Percentiles rank a stretch among this genome's conserved stretches.
These are phyloP conservation scores for Zasmidium cellare DNA, from an alignment of 2,329 filamentous ascomycete genomes.

Conservation along the genomic window DNA sequence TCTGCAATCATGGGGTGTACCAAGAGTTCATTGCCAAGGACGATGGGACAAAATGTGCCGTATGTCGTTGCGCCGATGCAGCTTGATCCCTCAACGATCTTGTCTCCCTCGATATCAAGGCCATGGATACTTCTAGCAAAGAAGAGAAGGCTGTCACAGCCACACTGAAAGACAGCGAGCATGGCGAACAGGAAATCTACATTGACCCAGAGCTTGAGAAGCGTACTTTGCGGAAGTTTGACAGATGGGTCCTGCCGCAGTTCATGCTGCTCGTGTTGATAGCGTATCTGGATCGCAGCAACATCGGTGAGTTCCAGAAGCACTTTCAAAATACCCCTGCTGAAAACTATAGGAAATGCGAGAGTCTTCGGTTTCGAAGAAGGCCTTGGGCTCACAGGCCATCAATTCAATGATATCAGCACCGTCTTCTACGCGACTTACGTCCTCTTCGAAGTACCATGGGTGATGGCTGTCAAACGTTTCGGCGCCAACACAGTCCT, in stretches of 20 bases:
- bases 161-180: background rate
- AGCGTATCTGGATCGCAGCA: slow-evolving; percentile 21
- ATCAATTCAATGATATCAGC: slow-evolving; percentile 24
- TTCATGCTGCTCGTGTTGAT: slow-evolving; percentile 18
- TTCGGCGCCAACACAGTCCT: slow-evolving; percentile 26
- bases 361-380: slow-evolving; percentile 23
- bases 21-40: background rate
- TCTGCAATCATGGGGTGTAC: background rate
- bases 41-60: background rate
- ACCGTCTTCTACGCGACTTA: slow-evolving; percentile 24
- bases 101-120: background rate
- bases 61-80: no score
- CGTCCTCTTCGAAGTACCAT: slow-evolving; percentile 20
- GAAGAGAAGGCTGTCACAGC: background rate
- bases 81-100: no score
- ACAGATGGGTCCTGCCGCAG: slow-evolving; percentile 19
- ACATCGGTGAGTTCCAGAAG: slow-evolving; percentile 5
- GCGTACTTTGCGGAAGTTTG: slow-evolving; percentile 18
- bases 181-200: background rate
- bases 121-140: background rate
- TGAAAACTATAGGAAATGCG: slow-evolving; percentile 13
- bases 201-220: slow-evolving; percentile 14
- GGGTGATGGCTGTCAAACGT: slow-evolving; percentile 27
- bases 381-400: slow-evolving; percentile 17
- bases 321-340: background rate